Conservation (phyloP, 352 stramenopile genomes). For the Pythium rhizo-oryzae region DNA sequence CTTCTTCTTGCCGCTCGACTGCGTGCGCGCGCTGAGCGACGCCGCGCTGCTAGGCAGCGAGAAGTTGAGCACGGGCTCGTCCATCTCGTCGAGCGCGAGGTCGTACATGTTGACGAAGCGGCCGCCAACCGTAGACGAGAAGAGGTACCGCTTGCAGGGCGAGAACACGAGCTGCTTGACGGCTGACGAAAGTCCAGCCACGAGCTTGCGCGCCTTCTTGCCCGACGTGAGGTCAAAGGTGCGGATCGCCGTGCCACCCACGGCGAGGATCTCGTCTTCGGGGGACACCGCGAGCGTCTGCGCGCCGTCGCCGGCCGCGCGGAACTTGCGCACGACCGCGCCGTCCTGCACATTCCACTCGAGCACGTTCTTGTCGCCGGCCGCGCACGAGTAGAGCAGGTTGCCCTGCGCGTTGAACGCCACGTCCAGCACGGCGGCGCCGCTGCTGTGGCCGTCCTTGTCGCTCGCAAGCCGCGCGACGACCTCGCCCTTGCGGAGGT, state of each 20-base stretch:
- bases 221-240: constrained; percentile 77
- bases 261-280: constrained; percentile 64
- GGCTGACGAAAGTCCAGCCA: constrained; percentile 69
- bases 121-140: constrained; percentile 67
- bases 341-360: constrained; percentile 74
- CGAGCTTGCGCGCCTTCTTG: constrained; percentile 80
- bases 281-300: constrained; percentile 66
- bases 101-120: constrained; percentile 90
- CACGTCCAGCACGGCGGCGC: constrained; percentile 56
- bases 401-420: constrained; percentile 74
- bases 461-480: constrained; percentile 55
- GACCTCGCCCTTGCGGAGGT: constrained; percentile 70
- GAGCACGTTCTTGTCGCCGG: constrained; percentile 75
- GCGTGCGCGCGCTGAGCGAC: constrained; percentile 47
- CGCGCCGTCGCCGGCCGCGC: constrained; percentile 50
- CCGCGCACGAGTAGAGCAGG: constrained; percentile 61
- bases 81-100: constrained; percentile 52
- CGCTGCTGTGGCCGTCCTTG: constrained; percentile 39
- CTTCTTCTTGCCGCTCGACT: constrained; percentile 56
- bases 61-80: constrained; percentile 77
- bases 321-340: constrained; percentile 67
- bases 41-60: constrained; percentile 64
- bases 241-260: constrained; percentile 64
- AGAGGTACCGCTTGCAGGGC: constrained; percentile 60
- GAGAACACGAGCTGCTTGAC: constrained; percentile 79